A percentile compares a stretch with the other conserved stretches of the same genome.
phyloP scores from a whole-genome alignment of 495 filamentous ascomycete species.

The Tuber melanosporum region DNA sequence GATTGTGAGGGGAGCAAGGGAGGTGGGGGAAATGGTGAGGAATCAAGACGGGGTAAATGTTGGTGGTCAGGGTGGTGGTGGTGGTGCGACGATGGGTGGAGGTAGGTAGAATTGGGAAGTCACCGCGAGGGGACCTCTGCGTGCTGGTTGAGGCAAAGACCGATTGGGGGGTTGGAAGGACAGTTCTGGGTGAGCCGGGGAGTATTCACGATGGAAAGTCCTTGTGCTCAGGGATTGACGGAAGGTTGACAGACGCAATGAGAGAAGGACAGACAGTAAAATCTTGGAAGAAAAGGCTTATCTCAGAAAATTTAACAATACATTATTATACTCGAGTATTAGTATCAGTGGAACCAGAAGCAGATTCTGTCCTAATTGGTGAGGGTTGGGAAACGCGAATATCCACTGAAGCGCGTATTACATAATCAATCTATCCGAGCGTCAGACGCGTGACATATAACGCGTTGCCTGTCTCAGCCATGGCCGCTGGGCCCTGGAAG shows the following conservation, averaged over 20 bases:
- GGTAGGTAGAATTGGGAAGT: not conserved
- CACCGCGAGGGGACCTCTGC: not conserved
- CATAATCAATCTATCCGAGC: conserved; percentile 25
- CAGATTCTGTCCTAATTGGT: conserved; percentile 22
- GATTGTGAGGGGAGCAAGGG: not conserved
- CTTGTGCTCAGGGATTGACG: not conserved
- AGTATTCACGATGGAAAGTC: conserved; percentile 6
- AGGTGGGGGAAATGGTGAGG: not conserved
- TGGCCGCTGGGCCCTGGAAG: not conserved
- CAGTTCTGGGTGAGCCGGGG: not conserved
- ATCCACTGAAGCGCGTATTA: conserved; percentile 32
- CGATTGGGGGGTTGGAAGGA: not conserved
- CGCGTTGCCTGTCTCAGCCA: not conserved
- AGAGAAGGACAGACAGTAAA: not conserved
- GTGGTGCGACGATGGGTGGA: not conserved
- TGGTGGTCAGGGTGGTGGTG: not conserved
- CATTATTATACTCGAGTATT: not conserved
- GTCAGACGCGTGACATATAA: conserved; percentile 27
- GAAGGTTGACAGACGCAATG: not conserved
- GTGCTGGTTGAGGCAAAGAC: not conserved
- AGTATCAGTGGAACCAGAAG: not conserved
- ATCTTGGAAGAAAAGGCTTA: not conserved
- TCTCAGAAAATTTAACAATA: not conserved
- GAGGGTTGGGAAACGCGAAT: conserved; percentile 38
- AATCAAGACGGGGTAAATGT: conserved; percentile 17